Evolutionary conservation across 208 protist species (phyloP).

Genomic region (Histomonas meleagridis): DNA sequence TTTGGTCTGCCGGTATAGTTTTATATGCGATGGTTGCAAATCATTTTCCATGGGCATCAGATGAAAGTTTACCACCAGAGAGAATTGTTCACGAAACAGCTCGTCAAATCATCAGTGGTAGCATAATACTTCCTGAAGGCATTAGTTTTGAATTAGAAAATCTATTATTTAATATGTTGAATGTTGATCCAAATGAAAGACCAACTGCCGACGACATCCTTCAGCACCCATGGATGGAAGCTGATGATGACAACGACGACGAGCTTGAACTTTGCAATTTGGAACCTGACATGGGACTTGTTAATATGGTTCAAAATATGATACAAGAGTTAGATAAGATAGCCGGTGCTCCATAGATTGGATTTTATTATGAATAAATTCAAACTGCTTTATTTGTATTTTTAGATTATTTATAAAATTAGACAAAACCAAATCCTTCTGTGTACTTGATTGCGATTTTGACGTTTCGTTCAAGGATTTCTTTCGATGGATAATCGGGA

Average conservation of each 20-base stretch:
- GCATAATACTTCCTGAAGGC: neutral
- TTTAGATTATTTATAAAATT: neutral
- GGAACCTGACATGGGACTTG: neutral
- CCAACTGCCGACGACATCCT: constrained; percentile 10
- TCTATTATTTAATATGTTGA: neutral
- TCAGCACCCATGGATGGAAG: constrained; percentile 2
- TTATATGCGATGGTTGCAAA: constrained; percentile 8
- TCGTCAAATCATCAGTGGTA: neutral
- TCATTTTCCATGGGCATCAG: neutral
- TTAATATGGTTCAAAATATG: neutral
- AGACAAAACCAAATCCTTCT: constrained; percentile 51
- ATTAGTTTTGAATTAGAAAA: neutral
- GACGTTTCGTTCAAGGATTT: constrained; percentile 58
- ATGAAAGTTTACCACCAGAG: neutral
- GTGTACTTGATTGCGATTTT: constrained; percentile 45
- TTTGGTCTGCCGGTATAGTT: constrained; percentile 27
- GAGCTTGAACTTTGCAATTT: neutral
- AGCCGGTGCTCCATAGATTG: no score
- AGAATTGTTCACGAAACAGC: neutral
- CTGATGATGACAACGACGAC: neutral
- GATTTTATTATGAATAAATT: no score
- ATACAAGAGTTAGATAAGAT: neutral
- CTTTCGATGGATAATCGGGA: constrained; percentile 60
- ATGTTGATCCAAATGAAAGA: constrained; percentile 2
- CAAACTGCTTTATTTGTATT: no score